Evolutionary conservation across 768 basidiomycete genomes (phyloP).

Genomic region (Hygrophoropsis aurantiaca): DNA sequence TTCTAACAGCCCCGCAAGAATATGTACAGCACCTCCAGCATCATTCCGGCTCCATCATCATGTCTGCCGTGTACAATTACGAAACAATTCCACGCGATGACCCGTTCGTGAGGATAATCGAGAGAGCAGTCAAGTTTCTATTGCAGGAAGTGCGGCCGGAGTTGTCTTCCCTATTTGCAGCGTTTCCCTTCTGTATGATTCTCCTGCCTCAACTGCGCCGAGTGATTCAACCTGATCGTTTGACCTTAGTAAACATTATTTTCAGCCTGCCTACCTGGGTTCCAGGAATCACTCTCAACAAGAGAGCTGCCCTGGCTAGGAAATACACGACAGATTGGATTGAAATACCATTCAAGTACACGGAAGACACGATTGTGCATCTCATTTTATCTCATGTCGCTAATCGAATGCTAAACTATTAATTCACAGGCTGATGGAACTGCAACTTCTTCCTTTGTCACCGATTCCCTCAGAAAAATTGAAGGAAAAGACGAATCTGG

Average conservation of each 20-base stretch:
- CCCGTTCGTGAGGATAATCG: not conserved
- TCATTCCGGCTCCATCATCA: not conserved
- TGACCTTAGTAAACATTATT: slow-evolving; percentile 11
- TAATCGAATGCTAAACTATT: too few relatives aligned
- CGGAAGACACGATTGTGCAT: slow-evolving; percentile 24
- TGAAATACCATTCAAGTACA: slow-evolving; percentile 18
- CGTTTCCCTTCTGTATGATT: not conserved
- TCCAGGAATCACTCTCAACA: slow-evolving; percentile 28
- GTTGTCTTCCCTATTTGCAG: not conserved
- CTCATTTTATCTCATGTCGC: not conserved
- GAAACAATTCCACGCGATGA: not conserved
- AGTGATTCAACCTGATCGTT: not conserved
- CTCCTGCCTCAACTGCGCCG: not conserved
- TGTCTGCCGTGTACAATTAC: not conserved
- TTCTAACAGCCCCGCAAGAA: not conserved
- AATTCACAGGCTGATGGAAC: slow-evolving; percentile 14
- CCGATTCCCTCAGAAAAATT: not conserved
- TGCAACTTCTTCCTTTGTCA: not conserved
- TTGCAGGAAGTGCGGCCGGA: not conserved
- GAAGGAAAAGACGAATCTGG: slow-evolving; percentile 1
- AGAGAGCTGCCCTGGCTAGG: slow-evolving; percentile 16
- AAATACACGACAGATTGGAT: slow-evolving; percentile 18
- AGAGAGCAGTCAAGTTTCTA: not conserved
- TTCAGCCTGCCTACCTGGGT: slow-evolving; percentile 22
- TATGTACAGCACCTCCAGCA: slow-evolving; percentile 6